phyloP scores from a whole-genome alignment of 768 basidiomycete species.

The Boletellus ananas region DNA sequence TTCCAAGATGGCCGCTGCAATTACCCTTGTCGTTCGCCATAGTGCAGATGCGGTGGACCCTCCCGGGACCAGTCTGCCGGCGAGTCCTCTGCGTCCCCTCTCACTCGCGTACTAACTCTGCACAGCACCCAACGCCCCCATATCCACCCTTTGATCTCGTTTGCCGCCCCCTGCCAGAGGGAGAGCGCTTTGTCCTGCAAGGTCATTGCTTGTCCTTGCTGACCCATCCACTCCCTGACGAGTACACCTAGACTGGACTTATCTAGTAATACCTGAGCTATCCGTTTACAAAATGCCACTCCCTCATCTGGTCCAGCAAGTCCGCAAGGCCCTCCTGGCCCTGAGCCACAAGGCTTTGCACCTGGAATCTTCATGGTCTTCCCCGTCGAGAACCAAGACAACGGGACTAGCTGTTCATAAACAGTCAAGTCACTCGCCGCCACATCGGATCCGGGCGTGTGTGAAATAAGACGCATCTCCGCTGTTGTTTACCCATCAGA shows the following conservation, averaged over 20 bases:
- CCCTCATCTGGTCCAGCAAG: conserved; percentile 17
- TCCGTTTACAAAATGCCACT: conserved; percentile 25
- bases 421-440: not conserved
- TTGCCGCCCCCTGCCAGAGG: not conserved
- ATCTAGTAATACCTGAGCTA: conserved; percentile 23
- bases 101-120: not conserved
- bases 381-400: not conserved
- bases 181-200: conserved; percentile 8
- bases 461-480: not conserved
- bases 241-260: conserved; percentile 23
- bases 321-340: conserved; percentile 20
- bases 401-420: not conserved
- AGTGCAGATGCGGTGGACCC: conserved; percentile 6
- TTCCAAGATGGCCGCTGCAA: conserved; percentile 19
- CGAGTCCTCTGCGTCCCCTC: not conserved
- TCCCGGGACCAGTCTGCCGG: not conserved
- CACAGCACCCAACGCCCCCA: not conserved
- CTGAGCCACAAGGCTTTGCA: conserved; percentile 7
- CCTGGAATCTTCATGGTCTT: conserved; percentile 16
- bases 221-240: not conserved
- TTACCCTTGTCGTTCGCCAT: conserved; percentile 18
- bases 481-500: not conserved
- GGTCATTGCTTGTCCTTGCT: conserved; percentile 10
- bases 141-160: conserved; percentile 9
- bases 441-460: not conserved